Evolutionary conservation across 2,329 filamentous ascomycete genomes (phyloP), one percentile per base, ranked within the genome.

Genomic region (Fusarium praegraminearum): DNA sequence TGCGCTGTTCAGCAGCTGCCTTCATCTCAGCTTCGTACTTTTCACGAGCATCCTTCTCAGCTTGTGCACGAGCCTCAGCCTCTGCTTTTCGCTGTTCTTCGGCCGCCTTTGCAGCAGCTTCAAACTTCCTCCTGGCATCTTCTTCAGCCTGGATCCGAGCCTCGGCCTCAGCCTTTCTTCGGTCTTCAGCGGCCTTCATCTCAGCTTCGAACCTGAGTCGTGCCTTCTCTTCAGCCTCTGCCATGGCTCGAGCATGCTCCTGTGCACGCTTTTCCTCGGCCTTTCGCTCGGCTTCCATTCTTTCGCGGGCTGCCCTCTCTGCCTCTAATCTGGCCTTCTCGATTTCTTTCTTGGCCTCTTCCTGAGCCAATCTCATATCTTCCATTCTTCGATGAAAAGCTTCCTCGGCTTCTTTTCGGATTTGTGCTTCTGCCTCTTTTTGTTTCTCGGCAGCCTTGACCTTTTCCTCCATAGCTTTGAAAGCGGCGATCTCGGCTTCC

Each of bases 401-500:
- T 12, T 82, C 79, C 50, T 86, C 84, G 10, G 84, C 81, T 52
- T 86, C 83, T 55, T 76, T 79, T 32, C 82, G 80, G 46, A 81
- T 84, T 67, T 82, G 80, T 13, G 78, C 79, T 64, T 86, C 83
- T 1, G 83, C 66, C 51, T 83, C 82, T 7, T 78, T 78, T 58
- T 82, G 80, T 71, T 78, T 82, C 35, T 83, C 81, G 12, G 80
- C 81, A 13, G 82, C 83, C 54, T 83, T 84, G 63, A 80, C 81
- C 66, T 78, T 80, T 32, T 82, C 83, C 59, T 84, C 79, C 32
- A 82, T 82, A 6, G 78, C 80, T 65, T 87, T 83, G 44, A 87
- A 81, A 12, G 80, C 79, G 15, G 84, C 82, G 18, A 92, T 78
- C 71, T 91, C 85, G 66, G 87, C 84, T 65, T 90, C 85, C 59